Evolutionary conservation across 73 alveolate genomes (phyloP).

Genomic region (Symbiodinium pilosum): DNA sequence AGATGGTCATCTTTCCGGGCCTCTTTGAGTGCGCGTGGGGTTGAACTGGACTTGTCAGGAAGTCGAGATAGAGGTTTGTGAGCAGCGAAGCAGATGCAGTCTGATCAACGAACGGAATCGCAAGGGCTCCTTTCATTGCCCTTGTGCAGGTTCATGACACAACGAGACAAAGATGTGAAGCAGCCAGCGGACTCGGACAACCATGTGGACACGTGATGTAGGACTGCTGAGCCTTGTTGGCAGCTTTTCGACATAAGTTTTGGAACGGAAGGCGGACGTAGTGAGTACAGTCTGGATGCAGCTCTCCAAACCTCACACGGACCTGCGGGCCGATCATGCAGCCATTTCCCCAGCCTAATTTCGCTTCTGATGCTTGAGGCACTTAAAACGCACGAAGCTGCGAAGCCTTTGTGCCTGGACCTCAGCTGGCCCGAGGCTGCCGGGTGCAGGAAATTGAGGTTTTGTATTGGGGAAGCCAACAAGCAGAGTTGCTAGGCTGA

Average conservation of each 20-base stretch:
- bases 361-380: not conserved
- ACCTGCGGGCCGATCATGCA: not conserved
- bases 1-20: slow-evolving; percentile 74
- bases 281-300: no score
- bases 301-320: not conserved
- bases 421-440: no score
- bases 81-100: no score
- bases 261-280: no score
- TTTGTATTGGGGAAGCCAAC: not conserved
- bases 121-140: no score
- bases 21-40: slow-evolving; percentile 24
- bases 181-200: slow-evolving; percentile 24
- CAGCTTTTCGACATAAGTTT: no score
- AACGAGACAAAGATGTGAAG: slow-evolving; percentile 48
- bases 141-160: slow-evolving; percentile 71
- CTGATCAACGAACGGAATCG: no score
- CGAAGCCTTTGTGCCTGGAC: slow-evolving; percentile 14
- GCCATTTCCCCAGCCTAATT: no score
- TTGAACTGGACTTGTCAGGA: not conserved
- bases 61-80: not conserved
- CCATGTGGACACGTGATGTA: no score
- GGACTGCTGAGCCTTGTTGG: no score
- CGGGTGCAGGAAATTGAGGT: no score
- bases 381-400: slow-evolving; percentile 25
- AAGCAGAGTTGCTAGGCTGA: no score